These are phyloP conservation scores for Cercospora beticola DNA, from an alignment of 2,329 filamentous ascomycete genomes.

Conservation along the genomic window DNA sequence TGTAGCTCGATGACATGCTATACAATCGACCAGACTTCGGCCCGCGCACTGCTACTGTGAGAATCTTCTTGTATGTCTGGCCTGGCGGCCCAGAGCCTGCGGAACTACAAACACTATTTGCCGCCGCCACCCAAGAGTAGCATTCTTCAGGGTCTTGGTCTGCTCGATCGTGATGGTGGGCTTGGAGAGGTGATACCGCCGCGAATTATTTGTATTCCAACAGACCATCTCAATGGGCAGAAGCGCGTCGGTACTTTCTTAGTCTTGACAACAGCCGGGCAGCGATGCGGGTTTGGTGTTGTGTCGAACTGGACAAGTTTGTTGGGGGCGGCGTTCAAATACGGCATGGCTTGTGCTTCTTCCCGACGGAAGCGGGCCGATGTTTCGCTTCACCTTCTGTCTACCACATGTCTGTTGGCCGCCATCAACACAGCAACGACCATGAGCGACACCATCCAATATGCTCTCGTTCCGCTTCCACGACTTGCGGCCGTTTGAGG, in stretches of 20 bases:
- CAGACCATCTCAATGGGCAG: too few relatives aligned
- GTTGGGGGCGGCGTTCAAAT: neutral
- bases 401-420: neutral
- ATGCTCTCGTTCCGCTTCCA: slow-evolving; percentile 59
- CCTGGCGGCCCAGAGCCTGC: neutral
- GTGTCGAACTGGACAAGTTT: too few relatives aligned
- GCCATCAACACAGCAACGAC: neutral
- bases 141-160: neutral
- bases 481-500: slow-evolving; percentile 67
- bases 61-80: neutral
- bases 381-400: neutral
- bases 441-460: neutral
- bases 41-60: neutral
- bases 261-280: neutral
- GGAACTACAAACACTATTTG: neutral
- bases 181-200: neutral
- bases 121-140: neutral
- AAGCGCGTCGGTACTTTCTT: neutral
- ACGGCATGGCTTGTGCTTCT: neutral
- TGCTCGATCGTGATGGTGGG: neutral
- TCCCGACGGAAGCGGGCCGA: neutral
- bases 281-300: neutral
- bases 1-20: neutral
- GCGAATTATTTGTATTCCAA: neutral
- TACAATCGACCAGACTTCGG: neutral